Conservation (phyloP, 208 protist genomes). For the Trypanosoma cruzi region DNA sequence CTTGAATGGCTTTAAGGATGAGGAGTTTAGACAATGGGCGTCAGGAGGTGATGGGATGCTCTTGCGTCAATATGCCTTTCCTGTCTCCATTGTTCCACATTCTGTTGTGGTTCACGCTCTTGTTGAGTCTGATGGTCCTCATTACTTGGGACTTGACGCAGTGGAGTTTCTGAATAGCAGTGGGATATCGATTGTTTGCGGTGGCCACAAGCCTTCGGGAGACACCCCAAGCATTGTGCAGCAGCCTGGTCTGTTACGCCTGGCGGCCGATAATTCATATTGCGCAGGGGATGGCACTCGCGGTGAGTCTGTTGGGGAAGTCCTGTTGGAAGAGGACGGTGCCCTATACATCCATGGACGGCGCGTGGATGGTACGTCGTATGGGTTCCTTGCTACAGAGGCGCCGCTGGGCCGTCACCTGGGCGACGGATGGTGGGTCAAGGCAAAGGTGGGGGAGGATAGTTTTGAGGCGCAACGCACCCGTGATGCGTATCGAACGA, state of each 20-base stretch:
- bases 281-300: slow-evolving; percentile 53
- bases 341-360: slow-evolving; percentile 41
- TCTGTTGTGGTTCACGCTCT: slow-evolving; percentile 64
- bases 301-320: slow-evolving; percentile 55
- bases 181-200: slow-evolving; percentile 72
- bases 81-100: slow-evolving; percentile 48
- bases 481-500: slow-evolving; percentile 44
- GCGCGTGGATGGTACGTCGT: slow-evolving; percentile 46
- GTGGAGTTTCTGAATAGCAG: slow-evolving; percentile 65
- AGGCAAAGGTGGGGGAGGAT: slow-evolving; percentile 33
- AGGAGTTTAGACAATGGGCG: slow-evolving; percentile 51
- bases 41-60: slow-evolving; percentile 36
- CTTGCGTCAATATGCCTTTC: slow-evolving; percentile 65
- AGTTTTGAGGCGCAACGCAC: slow-evolving; percentile 70
- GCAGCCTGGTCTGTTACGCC: slow-evolving; percentile 64
- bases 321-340: slow-evolving; percentile 54
- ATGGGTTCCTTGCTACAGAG: slow-evolving; percentile 39
- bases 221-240: slow-evolving; percentile 75
- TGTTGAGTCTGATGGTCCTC: slow-evolving; percentile 48
- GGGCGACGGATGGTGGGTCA: slow-evolving; percentile 74
- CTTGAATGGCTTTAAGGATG: slow-evolving; percentile 60
- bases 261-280: slow-evolving; percentile 87
- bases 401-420: slow-evolving; percentile 48
- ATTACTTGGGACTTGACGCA: slow-evolving; percentile 49
- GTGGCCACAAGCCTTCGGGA: slow-evolving; percentile 81